Evolutionary conservation across 768 basidiomycete genomes (phyloP), one percentile per base, ranked within the genome.

Genomic region (Chlorophyllum brunneum): DNA sequence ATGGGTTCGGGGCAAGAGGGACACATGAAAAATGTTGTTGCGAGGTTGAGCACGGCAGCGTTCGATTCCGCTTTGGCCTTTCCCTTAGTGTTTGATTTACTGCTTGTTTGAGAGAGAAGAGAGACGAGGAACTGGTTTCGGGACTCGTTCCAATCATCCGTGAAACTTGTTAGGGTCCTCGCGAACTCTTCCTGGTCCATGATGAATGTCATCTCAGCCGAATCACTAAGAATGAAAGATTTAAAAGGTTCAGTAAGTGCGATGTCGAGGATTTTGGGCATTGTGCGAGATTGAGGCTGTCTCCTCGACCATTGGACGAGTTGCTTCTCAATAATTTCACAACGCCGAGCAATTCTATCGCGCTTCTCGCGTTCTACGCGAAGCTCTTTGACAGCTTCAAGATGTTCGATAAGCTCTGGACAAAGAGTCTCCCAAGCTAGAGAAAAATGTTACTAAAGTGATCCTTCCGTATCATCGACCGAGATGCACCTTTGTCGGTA

Each of bases 21-120:
- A 51, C 68, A 72, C 15, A 64, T 61, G 55, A 72, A 72, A 41
- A 69, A 67, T 6, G 61, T 62, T 1, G 63, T 61, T 11, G 69
- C 69, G 29, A 69, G 65, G 2, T 63, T 48, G 10, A 69, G 56
- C 15, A 43, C 49, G 11, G 34, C 49, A 38, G 26, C 9, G 2
- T 16, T 33, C 39, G 5, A 20, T 41, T 36, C 23, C 36, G 33
- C 23, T 13, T 46, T 22, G 26, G 41, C n/a, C 7, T 18, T 39
- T 42, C 23, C 41, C 37, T 48, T 37, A 13, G 13, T 24, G 6
- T 51, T 39, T 11, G 29, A 5, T n/a, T 29, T 16, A 23, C 48
- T 51, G 10, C 38, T 38, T n/a, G 26, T 48, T 9, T 31, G 24
- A 5, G 56, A 51, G 3, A 69, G 41, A 4, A 67, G 52, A 27